Evolutionary conservation across 331 rosid genomes (phyloP).

Genomic region (Cucumis variabilis): DNA sequence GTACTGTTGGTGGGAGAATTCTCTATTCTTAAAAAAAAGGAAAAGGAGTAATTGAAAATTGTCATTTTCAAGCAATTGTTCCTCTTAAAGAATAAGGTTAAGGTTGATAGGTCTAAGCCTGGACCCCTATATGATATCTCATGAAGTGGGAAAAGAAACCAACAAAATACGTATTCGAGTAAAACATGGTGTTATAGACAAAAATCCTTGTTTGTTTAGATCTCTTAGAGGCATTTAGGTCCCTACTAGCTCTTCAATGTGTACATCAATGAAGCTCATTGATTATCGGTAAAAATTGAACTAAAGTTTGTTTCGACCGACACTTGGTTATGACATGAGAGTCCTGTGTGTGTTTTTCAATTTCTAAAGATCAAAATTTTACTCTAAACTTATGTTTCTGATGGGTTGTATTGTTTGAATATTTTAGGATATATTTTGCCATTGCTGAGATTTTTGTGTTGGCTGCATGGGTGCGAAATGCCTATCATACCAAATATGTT

Average conservation of each 20-base stretch:
- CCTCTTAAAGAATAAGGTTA: too few species aligned
- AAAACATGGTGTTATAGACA: too few species aligned
- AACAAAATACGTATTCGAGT: too few species aligned
- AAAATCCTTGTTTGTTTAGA: too few species aligned
- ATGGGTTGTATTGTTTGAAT: neutral
- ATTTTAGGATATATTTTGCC: conserved; percentile 68
- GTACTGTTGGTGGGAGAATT: neutral
- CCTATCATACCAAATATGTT: conserved; percentile 65
- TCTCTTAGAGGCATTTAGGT: too few species aligned
- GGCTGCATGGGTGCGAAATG: conserved; percentile 73
- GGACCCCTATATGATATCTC: too few species aligned
- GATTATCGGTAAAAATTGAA: too few species aligned
- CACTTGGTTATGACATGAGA: neutral
- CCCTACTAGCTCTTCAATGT: too few species aligned
- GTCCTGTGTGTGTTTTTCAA: neutral
- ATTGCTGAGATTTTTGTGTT: conserved; percentile 69
- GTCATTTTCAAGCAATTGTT: conserved; percentile 30
- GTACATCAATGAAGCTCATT: too few species aligned
- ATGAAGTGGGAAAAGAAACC: too few species aligned
- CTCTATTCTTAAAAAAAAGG: neutral
- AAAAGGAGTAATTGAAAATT: neutral
- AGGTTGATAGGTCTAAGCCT: too few species aligned
- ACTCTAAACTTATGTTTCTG: neutral
- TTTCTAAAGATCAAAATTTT: neutral
- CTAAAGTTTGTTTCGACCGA: too few species aligned